phyloP scores from a whole-genome alignment of 2,329 filamentous ascomycete species.

The Cordyceps sp. region DNA sequence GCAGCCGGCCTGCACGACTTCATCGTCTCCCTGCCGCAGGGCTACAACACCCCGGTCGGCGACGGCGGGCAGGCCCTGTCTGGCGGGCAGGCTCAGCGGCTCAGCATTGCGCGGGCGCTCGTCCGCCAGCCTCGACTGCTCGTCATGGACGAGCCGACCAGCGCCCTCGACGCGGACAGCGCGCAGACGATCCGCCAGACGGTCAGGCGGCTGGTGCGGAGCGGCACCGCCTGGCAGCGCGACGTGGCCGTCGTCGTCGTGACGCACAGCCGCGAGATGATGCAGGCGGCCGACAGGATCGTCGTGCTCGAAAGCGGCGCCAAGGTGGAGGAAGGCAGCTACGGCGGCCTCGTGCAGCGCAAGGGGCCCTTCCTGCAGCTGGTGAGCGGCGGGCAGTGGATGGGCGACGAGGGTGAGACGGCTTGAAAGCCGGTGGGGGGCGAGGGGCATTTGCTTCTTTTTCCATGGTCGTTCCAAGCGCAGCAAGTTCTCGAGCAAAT shows the following conservation, averaged over 20 bases:
- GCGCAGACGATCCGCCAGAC: constrained; percentile 48
- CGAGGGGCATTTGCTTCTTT: too few relatives aligned
- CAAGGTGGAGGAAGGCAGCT: constrained; percentile 52
- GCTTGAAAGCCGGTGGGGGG: too few relatives aligned
- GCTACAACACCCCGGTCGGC: constrained; percentile 50
- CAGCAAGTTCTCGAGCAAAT: too few relatives aligned
- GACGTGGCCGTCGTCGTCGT: constrained; percentile 60
- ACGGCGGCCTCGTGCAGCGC: constrained; percentile 35
- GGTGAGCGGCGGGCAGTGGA: constrained; percentile 16
- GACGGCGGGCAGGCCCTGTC: constrained; percentile 60
- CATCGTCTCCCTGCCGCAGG: constrained; percentile 47
- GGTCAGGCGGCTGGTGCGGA: too few relatives aligned
- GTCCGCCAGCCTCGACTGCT: constrained; percentile 54
- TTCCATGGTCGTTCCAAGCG: too few relatives aligned
- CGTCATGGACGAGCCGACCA: constrained; percentile 77
- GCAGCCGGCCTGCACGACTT: constrained; percentile 60
- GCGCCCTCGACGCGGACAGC: constrained; percentile 55
- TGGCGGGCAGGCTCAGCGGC: constrained; percentile 67
- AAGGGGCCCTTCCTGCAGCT: constrained; percentile 31
- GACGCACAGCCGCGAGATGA: constrained; percentile 75
- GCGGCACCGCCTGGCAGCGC: constrained; percentile 24
- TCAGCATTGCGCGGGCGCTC: constrained; percentile 69
- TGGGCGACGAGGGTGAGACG: not conserved
- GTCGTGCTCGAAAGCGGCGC: constrained; percentile 53
- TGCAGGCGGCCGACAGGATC: constrained; percentile 59